phyloP scores from a whole-genome alignment of 2,329 filamentous ascomycete genomes.

The Colletotrichum destructivum region DNA sequence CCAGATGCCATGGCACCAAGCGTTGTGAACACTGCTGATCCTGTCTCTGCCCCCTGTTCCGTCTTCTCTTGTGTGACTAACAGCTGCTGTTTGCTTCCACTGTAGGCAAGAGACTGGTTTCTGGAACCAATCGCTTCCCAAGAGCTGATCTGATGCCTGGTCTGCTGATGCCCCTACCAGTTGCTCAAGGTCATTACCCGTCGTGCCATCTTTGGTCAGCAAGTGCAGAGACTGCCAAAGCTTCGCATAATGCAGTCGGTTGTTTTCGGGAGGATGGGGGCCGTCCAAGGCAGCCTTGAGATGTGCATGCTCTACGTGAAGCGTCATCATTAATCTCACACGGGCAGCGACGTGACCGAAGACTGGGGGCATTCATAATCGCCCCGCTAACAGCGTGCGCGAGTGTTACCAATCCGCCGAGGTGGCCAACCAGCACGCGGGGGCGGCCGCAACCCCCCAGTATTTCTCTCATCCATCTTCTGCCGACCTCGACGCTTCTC shows the following conservation, averaged over 20 bases:
- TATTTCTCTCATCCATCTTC: slow-evolving; percentile 26
- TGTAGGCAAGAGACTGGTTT: slow-evolving; percentile 1
- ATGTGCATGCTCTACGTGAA: slow-evolving; percentile 36
- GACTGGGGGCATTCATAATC: slow-evolving; percentile 31
- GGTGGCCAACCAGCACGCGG: slow-evolving; percentile 35
- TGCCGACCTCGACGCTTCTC: slow-evolving; percentile 35
- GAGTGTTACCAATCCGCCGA: slow-evolving; percentile 32
- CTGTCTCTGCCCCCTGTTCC: slow-evolving; percentile 30
- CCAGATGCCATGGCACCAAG: slow-evolving; percentile 29
- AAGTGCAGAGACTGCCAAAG: neutral
- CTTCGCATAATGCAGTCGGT: slow-evolving; percentile 11
- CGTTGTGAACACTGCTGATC: slow-evolving; percentile 41
- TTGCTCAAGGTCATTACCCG: slow-evolving; percentile 1
- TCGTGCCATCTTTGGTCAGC: neutral
- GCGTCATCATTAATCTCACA: slow-evolving; percentile 37
- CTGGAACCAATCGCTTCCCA: neutral
- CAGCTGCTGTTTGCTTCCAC: slow-evolving; percentile 31
- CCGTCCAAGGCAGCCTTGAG: slow-evolving; percentile 25
- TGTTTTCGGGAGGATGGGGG: slow-evolving; percentile 23
- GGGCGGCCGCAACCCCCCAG: slow-evolving; percentile 10
- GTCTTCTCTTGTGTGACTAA: slow-evolving; percentile 35
- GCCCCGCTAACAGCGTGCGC: slow-evolving; percentile 35
- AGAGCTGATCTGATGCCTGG: neutral
- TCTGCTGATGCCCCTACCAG: slow-evolving; percentile 23
- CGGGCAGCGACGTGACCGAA: slow-evolving; percentile 37